These are phyloP conservation scores for Ettlia oleoabundans DNA, from an alignment of 139 green algal species.

Conservation along the genomic window DNA sequence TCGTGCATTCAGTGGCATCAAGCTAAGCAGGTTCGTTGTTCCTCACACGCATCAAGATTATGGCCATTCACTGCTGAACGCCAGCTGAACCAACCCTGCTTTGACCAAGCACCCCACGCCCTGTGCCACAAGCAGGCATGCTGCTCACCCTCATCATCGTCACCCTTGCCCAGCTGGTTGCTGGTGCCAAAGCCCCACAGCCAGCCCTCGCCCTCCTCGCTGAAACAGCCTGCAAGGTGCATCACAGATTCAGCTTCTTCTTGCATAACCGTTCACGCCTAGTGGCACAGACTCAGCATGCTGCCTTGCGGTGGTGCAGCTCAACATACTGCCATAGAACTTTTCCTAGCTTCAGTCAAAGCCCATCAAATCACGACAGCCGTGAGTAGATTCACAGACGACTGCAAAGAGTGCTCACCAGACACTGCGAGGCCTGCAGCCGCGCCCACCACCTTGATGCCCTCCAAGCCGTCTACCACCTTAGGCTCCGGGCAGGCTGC, in stretches of 20 bases:
- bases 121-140: background rate
- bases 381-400: too few relatives aligned
- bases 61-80: too few relatives aligned
- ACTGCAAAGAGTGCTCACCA: too few relatives aligned
- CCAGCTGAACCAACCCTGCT: too few relatives aligned
- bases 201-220: constrained; percentile 50
- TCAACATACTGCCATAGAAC: too few relatives aligned
- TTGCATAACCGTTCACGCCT: too few relatives aligned
- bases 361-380: too few relatives aligned
- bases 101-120: background rate
- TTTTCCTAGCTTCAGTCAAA: too few relatives aligned
- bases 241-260: too few relatives aligned
- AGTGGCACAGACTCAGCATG: too few relatives aligned
- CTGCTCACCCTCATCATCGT: constrained; percentile 63
- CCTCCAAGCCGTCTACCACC: constrained; percentile 54
- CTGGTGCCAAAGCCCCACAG: constrained; percentile 84
- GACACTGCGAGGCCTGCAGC: constrained; percentile 74
- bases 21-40: background rate
- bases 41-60: too few relatives aligned
- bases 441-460: constrained; percentile 55
- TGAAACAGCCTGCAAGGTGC: constrained; percentile 55
- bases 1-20: background rate
- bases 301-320: too few relatives aligned
- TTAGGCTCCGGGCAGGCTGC: constrained; percentile 39
- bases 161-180: constrained; percentile 83